These are phyloP conservation scores for Aspergillus felis DNA, from an alignment of 2,329 filamentous ascomycete species.

Conservation along the genomic window DNA sequence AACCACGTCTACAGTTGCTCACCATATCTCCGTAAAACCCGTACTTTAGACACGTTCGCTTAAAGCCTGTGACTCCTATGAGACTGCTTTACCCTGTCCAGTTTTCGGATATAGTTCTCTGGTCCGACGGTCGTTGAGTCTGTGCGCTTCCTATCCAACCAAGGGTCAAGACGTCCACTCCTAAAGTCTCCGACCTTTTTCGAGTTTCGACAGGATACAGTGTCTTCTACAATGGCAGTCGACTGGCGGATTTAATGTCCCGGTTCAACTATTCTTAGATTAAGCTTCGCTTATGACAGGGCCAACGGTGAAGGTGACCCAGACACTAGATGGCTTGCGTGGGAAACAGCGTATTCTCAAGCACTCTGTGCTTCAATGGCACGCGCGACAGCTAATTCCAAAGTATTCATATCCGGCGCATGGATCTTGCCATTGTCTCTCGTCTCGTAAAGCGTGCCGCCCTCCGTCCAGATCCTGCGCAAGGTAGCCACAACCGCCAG, in stretches of 20 bases:
- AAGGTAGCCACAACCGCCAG: conserved; percentile 57
- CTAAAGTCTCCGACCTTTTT: background rate
- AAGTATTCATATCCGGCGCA: conserved; percentile 49
- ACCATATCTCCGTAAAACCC: background rate
- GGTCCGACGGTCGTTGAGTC: background rate
- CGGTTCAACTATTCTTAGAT: background rate
- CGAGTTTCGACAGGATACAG: background rate
- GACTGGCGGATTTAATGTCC: background rate
- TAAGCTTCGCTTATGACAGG: background rate
- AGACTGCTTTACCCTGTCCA: background rate
- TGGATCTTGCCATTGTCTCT: conserved; percentile 62
- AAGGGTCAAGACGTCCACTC: background rate
- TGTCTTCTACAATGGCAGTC: background rate
- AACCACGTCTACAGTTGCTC: no score
- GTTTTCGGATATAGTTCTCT: background rate
- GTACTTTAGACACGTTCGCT: no score
- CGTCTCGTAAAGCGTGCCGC: conserved; percentile 66
- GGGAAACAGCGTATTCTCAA: background rate
- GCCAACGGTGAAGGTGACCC: background rate
- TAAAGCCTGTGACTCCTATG: no score
- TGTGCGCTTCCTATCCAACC: background rate
- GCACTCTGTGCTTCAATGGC: conserved; percentile 13
- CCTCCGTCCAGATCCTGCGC: conserved; percentile 68
- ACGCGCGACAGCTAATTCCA: conserved; percentile 46
- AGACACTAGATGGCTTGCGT: background rate